A percentile compares a stretch with the other conserved stretches of the same genome.
Conservation (phyloP, 2,329 filamentous ascomycete species). For the Cadophora malorum region DNA sequence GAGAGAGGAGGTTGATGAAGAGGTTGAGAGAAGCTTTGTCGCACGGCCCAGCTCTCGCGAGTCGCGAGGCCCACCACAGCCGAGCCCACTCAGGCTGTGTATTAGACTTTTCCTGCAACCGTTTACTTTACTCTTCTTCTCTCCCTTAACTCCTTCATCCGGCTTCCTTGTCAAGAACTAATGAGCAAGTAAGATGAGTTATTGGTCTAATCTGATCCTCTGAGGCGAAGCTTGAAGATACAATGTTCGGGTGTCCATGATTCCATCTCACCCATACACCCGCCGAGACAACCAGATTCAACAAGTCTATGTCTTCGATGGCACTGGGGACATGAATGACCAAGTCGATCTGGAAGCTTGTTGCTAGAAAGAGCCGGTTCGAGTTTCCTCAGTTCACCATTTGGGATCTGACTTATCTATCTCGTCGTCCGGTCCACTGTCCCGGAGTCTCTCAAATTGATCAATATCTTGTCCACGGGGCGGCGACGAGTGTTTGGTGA, state of each 20-base stretch:
- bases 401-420: no score
- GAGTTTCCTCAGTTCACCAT: no score
- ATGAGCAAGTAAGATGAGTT: no score
- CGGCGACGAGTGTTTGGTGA: no score
- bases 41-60: background rate
- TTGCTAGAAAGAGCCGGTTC: no score
- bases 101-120: background rate
- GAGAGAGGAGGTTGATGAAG: background rate
- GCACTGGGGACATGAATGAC: background rate
- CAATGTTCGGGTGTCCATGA: background rate
- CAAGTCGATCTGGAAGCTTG: no score
- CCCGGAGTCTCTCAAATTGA: no score
- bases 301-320: background rate
- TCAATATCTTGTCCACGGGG: no score
- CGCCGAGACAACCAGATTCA: background rate
- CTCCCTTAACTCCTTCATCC: background rate
- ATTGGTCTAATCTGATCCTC: no score
- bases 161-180: background rate
- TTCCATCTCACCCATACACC: background rate
- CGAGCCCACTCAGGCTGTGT: background rate
- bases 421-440: no score
- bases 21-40: slow-evolving; percentile 6
- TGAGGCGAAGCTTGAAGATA: background rate
- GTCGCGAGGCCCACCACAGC: background rate
- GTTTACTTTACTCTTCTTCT: background rate